Base-by-base conservation (phyloP, 2,329 filamentous ascomycete genomes). In the Akanthomyces dipterigenus region DNA sequence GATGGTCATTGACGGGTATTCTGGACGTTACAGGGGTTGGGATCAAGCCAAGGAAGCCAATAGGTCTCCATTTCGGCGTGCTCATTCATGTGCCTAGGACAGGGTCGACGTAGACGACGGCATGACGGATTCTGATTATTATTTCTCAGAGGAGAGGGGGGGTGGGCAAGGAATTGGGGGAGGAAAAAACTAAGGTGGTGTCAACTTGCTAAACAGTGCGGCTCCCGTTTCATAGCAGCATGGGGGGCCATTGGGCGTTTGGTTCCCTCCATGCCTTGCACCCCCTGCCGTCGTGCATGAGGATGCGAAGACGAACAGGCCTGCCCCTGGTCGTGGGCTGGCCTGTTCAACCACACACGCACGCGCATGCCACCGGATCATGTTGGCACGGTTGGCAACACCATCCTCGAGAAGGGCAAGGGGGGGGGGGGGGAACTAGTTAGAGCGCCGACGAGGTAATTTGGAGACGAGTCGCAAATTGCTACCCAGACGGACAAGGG, bases 211-310 rank as follows among this genome's bases (percentile, higher is more conserved):
- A 24, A 42, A 36, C 7, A 20, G 22, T 55, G 53, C 53, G 24
- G 53, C 38, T 55, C 53, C 38, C 43, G 53, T 55, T 55, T 55
- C 49, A 51, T 34, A 51, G 34, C 18, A 22, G 31, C 38, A 55
- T 55, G 53, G 53, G 36, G 53, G n/a, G n/a, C n/a, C n/a, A 34
- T 34, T 34, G 53, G 36, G 53, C 28, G 16, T 45, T 42, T 54
- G 20, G n/a, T n/a, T n/a, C n/a, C n/a, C n/a, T n/a, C n/a, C n/a
- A n/a, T n/a, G 16, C 3, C 49, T 28, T 28, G n/a, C 8, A 1
- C n/a, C 11, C 20, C 20, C 5, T 46, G 43, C 20, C 2, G 31
- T 46, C n/a, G 14, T 38, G 36, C 43, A 46, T 46, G 43, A 20
- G 43, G 8, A 46, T 20, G 4, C 8, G 31, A 34, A 34, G 11